Conservation (phyloP, 2,329 filamentous ascomycete genomes). For the Aspergillus sp. region DNA sequence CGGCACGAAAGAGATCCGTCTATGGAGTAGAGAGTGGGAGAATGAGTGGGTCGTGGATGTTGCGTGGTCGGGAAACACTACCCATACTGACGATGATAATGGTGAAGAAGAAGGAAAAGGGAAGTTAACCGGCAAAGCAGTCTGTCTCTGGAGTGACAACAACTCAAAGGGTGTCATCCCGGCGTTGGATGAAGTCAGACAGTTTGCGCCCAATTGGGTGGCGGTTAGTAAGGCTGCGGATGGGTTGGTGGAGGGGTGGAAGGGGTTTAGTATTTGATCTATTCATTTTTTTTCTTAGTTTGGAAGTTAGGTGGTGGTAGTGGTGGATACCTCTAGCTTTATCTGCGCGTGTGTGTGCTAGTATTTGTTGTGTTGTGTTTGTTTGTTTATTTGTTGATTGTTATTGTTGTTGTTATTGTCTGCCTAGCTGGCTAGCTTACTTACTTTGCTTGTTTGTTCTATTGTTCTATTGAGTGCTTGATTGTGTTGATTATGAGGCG, state of each 20-base stretch:
- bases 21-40: conserved; percentile 83
- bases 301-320: no score
- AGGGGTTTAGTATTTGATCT: conserved; percentile 58
- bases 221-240: conserved; percentile 73
- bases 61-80: conserved; percentile 50
- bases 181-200: conserved; percentile 75
- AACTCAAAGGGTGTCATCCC: conserved; percentile 73
- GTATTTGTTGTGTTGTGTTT: conserved; percentile 34
- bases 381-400: neutral
- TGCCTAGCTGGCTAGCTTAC: no score
- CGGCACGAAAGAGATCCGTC: conserved; percentile 67
- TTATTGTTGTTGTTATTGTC: neutral
- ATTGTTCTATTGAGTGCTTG: no score
- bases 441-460: no score
- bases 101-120: conserved; percentile 29
- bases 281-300: no score
- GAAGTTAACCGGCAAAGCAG: conserved; percentile 63
- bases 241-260: conserved; percentile 79
- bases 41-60: conserved; percentile 75
- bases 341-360: conserved; percentile 19
- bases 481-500: no score
- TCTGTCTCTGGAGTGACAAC: conserved; percentile 86
- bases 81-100: conserved; percentile 24
- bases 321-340: neutral
- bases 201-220: conserved; percentile 78